Conservation (phyloP, 495 filamentous ascomycete species). For the Podospora bellae-mahoneyi region DNA sequence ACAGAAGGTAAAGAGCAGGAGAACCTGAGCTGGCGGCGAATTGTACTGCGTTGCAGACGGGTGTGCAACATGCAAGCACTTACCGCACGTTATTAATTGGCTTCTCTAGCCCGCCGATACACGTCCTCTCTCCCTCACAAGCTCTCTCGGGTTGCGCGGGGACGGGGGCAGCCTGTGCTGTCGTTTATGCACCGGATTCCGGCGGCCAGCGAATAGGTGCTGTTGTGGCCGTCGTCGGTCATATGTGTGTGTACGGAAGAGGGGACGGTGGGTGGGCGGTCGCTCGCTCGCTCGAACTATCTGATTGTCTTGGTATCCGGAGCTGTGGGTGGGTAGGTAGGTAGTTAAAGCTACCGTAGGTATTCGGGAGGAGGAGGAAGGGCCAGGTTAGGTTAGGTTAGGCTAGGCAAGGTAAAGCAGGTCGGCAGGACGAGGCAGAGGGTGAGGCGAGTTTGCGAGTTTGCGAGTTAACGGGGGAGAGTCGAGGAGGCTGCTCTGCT, state of each 20-base stretch:
- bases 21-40: conserved; percentile 12
- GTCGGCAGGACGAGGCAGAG: neutral
- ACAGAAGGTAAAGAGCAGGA: neutral
- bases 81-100: conserved; percentile 22
- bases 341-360: too few species aligned
- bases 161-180: conserved; percentile 12
- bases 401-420: neutral
- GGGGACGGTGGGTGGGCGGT: too few species aligned
- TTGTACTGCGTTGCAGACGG: neutral
- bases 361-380: neutral
- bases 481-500: neutral
- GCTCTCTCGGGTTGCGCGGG: conserved; percentile 14
- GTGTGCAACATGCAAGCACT: conserved; percentile 30
- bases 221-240: conserved; percentile 16
- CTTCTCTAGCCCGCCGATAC: conserved; percentile 15
- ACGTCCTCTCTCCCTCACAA: conserved; percentile 8
- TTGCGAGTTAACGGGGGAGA: neutral
- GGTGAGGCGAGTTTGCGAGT: too few species aligned
- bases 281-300: neutral
- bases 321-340: neutral
- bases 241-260: conserved; percentile 14
- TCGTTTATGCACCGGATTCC: conserved; percentile 24
- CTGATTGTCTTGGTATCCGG: neutral
- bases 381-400: too few species aligned
- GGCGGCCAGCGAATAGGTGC: conserved; percentile 16